Evolutionary conservation across 1,139 yeast species (phyloP), one percentile per base, ranked within the genome.

Genomic region (Sugiyamaella novakii): DNA sequence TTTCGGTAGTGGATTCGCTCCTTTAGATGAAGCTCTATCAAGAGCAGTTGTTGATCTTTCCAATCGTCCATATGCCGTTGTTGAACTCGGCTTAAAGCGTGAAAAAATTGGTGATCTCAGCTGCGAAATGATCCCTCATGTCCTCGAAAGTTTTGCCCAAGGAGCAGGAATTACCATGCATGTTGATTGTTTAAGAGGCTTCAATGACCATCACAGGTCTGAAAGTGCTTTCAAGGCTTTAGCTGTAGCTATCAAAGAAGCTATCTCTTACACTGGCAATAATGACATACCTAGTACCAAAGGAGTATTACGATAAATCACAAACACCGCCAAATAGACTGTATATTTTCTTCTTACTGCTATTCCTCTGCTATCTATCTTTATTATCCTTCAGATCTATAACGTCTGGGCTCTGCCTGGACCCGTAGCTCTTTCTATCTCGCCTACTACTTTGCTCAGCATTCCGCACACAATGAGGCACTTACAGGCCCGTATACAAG

Each of bases 51-150:
- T 92, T 5, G 98, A 92, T 63, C 75, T 92, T 56, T 87, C 96
- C 25, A 89, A 89, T 68, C 77, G 98, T 59, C 98, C 98, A 1
- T 89, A 72, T 67, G 95, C 97, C 0, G 94, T 87, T 17, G 77
- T 89, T 33, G 96, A 92, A 40, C 75, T 92, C 54, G 96, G 96
- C 0, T 77, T 92, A 61, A 86, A 85, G 67, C 78, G 98, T 57
- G 98, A 92, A 65, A 88, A 84, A 67, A 83, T 92, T 57, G 98
- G 98, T 45, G 95, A 87, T 63, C 76, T 92, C 51, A 82, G 92
- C 24, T 81, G 94, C 61, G 98, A 92, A 70, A 92, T 92, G 98
- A 86, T 92, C 56, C 97, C 98, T 22, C 98, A 92, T 68, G 94
- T 92, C 38, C 68, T 92, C 56, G 96, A 89, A 68, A 85, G 95